Base-by-base conservation (phyloP, 164 flowering plant species). In the Vitis rupestris region DNA sequence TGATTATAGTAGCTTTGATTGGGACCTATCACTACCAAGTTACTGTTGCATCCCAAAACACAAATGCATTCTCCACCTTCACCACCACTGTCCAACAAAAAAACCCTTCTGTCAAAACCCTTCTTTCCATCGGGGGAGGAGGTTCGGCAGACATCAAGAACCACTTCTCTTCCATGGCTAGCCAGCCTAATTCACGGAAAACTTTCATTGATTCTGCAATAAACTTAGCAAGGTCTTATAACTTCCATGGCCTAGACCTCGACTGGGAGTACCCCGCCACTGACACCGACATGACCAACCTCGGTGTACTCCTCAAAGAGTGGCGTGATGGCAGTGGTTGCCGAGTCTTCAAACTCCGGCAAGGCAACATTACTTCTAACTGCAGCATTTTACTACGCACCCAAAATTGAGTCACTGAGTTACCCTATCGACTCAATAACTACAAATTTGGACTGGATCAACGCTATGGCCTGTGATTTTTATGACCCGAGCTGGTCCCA, bases 131-230 rank as follows among this genome's bases (percentile, higher is more conserved):
- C 1, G 74, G 82, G 2, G 78, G 81, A 1, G 82, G 82, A 9
- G 23, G 17, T 31, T 31, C 37, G 11, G 59, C 66, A 0, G 29
- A 58, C 12, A 31, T 31, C 37, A 31, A 31, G 4, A 64, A 2
- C 4, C 79, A 31, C 37, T 80, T 69, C 63, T 61, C 77, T 10
- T 4, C 74, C n/a, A 81, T 83, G 81, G 79, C 80, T 8, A 68
- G 72, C 66, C 75, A 70, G n/a, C 10, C 76, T 1, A 37, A 50
- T 37, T 17, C 76, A 1, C 71, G 87, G 0, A 76, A 76, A 30
- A 4, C 73, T 11, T 83, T 87, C 77, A 83, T 87, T 23, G 68
- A 72, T 47, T 85, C 90, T 2, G 68, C 91, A 1, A 81, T 87
- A 4, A 12, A 10, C 9, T 1, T 67, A 3, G 88, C 90, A 0